Evolutionary conservation across 1,139 yeast genomes (phyloP).

Genomic region (Eremothecium sinecaudum): DNA sequence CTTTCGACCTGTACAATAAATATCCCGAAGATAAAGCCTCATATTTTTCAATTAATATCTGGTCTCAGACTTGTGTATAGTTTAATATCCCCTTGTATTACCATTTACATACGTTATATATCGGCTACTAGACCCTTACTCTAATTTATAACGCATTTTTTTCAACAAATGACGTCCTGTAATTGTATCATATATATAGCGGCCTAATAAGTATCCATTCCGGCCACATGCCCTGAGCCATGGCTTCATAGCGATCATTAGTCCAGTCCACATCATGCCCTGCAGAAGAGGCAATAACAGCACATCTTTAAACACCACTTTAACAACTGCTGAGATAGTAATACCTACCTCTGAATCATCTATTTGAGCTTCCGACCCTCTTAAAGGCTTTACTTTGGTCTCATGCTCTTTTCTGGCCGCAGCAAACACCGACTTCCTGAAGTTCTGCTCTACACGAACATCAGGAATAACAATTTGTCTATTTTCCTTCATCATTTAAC

Average conservation of each 20-base stretch:
- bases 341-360: constrained; percentile 28
- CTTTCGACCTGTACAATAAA: too few relatives aligned
- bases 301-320: constrained; percentile 55
- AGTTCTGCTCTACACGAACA: constrained; percentile 53
- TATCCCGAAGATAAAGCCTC: too few relatives aligned
- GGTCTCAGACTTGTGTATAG: too few relatives aligned
- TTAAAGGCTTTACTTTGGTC: constrained; percentile 1
- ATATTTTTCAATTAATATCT: too few relatives aligned
- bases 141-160: not conserved
- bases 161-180: constrained; percentile 7
- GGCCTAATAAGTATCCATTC: constrained; percentile 25
- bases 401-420: constrained; percentile 19
- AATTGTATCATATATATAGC: constrained; percentile 5
- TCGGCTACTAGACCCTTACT: not conserved
- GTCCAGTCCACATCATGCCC: constrained; percentile 42
- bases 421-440: constrained; percentile 39
- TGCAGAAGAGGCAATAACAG: constrained; percentile 60
- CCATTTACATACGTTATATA: too few relatives aligned
- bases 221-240: constrained; percentile 30
- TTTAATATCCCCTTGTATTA: too few relatives aligned
- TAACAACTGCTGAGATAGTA: constrained; percentile 41
- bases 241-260: constrained; percentile 35
- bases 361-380: constrained; percentile 20
- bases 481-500: too few relatives aligned
- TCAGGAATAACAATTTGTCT: constrained; percentile 45